Percentiles rank a stretch among this genome's conserved stretches.
Evolutionary conservation across 169 alveolate species (phyloP).

Genomic region (Babesia divergens): DNA sequence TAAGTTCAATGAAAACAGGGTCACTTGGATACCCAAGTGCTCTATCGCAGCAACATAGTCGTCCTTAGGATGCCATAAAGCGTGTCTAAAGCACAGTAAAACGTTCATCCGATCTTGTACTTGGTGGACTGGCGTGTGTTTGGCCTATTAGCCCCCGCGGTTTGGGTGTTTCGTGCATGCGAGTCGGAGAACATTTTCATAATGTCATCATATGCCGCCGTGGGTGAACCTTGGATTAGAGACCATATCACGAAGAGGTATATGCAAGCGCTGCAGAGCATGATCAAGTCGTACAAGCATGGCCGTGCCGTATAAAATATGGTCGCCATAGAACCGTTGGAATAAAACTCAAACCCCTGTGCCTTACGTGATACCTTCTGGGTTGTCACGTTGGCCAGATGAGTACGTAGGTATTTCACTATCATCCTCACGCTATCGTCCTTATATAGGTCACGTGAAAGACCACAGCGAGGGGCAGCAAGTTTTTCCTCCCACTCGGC

Average conservation of each 20-base stretch:
- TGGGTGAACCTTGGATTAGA: slow-evolving; percentile 37
- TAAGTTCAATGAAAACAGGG: too few relatives aligned
- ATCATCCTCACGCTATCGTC: slow-evolving; percentile 13
- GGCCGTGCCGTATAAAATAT: not conserved
- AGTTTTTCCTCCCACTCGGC: slow-evolving; percentile 33
- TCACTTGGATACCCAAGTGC: too few relatives aligned
- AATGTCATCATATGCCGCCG: slow-evolving; percentile 32
- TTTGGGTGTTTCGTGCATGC: not conserved
- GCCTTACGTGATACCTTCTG: slow-evolving; percentile 9
- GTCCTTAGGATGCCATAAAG: too few relatives aligned
- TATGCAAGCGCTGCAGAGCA: not conserved
- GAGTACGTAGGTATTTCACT: not conserved
- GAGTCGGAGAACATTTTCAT: not conserved
- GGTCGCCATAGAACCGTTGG: not conserved
- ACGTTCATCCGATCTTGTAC: not conserved
- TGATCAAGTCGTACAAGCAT: slow-evolving; percentile 4
- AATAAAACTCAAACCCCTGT: not conserved
- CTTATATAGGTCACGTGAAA: slow-evolving; percentile 11
- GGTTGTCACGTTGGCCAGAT: not conserved
- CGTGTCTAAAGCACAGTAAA: not conserved
- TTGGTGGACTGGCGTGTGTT: not conserved
- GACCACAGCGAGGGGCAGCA: slow-evolving; percentile 28
- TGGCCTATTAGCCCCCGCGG: not conserved
- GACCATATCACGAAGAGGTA: slow-evolving; percentile 55
- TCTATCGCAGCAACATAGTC: too few relatives aligned